Evolutionary conservation across 2,329 filamentous ascomycete genomes (phyloP), one percentile per base, ranked within the genome.

Genomic region (Geosmithia putterillii): DNA sequence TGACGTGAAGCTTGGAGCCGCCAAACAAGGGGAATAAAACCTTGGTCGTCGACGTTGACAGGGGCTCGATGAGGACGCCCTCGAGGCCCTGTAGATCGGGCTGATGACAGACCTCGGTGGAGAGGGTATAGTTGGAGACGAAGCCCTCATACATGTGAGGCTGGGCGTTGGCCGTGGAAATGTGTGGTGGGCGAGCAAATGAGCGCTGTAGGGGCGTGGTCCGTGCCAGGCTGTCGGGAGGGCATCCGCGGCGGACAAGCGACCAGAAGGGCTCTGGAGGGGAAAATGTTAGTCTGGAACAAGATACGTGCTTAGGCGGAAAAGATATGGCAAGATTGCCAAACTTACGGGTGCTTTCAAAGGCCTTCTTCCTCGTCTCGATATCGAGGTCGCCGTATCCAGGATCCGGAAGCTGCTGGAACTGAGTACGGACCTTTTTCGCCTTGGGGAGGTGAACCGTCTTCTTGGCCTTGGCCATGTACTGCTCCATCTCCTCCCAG

Each of bases 1-100:
- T 83, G 48, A 81, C 72, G 17, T 71, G 70, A 34, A 83, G 65
- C 54, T 84, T 84, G 59, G 78, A 83, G 46, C 80, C 80, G 38
- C 79, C 74, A 48, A 85, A 83, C 54, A 85, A 66, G 18, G 80
- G 80, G 38, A 81, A 70, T 17, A 83, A 59, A 5, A 70, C 65
- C 47, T 70, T 71, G 35, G 75, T 79, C 2, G 75, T 66, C 2
- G 70, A 65, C 1, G 73, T 71, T 10, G 71, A 72, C 19, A 79
- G 64, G 0, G 78, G 75, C 40, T 73, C 67, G 52, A 81, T 79
- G 39, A 84, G 69, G 50, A 83, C 74, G 37, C 81, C 79, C 49
- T 83, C 75, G 2, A 81, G 67, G 37, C 72, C 69, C 45, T 79
- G 70, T 3, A 83, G 62, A 47, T 79, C 73, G 1, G 79, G 76